Base-by-base conservation (phyloP, 495 filamentous ascomycete species). In the Eremomyces bilateralis region DNA sequence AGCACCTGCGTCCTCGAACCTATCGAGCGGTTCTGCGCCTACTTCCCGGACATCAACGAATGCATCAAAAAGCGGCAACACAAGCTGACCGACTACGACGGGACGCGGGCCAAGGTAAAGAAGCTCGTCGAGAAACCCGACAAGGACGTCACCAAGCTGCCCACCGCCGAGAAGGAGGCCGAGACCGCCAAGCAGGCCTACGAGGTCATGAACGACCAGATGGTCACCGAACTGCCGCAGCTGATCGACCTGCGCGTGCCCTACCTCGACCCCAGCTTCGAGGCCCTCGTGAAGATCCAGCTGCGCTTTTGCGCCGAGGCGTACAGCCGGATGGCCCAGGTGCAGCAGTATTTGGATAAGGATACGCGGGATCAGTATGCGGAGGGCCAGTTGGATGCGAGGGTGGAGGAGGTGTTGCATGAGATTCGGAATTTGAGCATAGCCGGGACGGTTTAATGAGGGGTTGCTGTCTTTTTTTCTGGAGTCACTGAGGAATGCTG, bases 1-100 rank as follows among this genome's bases (percentile, higher is more conserved):
- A 80, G 81, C 43, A 80, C 80, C 13, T 94, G 85, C 1, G 88
- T 97, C 16, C 63, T 97, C 4, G 88, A 97, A 38, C 88, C 88
- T 18, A 97, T 97, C 47, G 72, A 71, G 38, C 66, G 81, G 31
- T 97, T 95, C 60, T 95, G 88, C 53, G 80, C 83, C 36, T 97
- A 97, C 60, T 97, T 97, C 58, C 90, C 90, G 3, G 88, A 97
- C 51, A 84, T 95, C 43, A 97, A 97, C 54, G 82, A 92, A 59
- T 95, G 90, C 52, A 95, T 97, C 54, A 95, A 94, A 57, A 97
- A 97, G 56, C 77, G 88, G 49, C 80, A 91, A 44, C 76, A 95
- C 66, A 97, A 97, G 47, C 72, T 94, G 31, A 76, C 94, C 45
- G 88, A 97, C 57, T 97, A 94, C 63, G 88, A 97, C 56, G 69